Conservation (phyloP, 208 protist genomes). For the Crithidia acanthocephali region DNA sequence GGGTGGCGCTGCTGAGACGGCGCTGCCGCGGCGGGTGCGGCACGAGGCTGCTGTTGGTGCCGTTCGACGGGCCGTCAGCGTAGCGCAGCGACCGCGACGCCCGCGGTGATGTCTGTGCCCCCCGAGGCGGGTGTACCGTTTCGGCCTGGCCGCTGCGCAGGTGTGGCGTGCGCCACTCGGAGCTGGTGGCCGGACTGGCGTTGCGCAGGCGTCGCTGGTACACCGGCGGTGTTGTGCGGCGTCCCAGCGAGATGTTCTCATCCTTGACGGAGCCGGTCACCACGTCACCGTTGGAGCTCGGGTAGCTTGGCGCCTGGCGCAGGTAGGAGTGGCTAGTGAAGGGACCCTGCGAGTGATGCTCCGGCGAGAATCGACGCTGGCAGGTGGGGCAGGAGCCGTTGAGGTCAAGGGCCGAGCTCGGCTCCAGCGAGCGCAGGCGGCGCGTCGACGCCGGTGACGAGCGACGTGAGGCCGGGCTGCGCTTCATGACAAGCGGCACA, state of each 20-base stretch:
- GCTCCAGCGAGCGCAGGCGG: slow-evolving; percentile 2
- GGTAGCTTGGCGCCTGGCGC: background rate
- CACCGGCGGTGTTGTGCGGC: background rate
- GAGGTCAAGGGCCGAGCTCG: slow-evolving; percentile 2
- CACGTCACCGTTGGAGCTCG: slow-evolving; percentile 17
- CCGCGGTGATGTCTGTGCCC: slow-evolving; percentile 11
- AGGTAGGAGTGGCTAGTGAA: background rate
- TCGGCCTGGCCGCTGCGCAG: slow-evolving; percentile 1
- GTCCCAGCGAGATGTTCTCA: background rate
- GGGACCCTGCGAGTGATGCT: background rate
- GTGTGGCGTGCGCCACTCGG: slow-evolving; percentile 2
- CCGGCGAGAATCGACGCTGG: slow-evolving; percentile 14
- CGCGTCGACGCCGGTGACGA: slow-evolving; percentile 12
- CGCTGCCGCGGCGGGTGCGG: slow-evolving; percentile 31
- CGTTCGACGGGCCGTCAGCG: background rate
- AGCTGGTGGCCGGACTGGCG: slow-evolving; percentile 1
- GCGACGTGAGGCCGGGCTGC: slow-evolving; percentile 27
- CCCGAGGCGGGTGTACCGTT: background rate
- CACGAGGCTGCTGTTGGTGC: slow-evolving; percentile 13
- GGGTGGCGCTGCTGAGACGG: slow-evolving; percentile 27
- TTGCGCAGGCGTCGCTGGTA: slow-evolving; percentile 2
- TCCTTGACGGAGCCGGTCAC: slow-evolving; percentile 3
- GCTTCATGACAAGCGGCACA: slow-evolving; percentile 45
- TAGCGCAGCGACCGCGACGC: background rate
- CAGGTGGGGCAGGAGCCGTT: slow-evolving; percentile 27